Evolutionary conservation across 73 alveolate species (phyloP).

Genomic region (Paramecium primaurelia): DNA sequence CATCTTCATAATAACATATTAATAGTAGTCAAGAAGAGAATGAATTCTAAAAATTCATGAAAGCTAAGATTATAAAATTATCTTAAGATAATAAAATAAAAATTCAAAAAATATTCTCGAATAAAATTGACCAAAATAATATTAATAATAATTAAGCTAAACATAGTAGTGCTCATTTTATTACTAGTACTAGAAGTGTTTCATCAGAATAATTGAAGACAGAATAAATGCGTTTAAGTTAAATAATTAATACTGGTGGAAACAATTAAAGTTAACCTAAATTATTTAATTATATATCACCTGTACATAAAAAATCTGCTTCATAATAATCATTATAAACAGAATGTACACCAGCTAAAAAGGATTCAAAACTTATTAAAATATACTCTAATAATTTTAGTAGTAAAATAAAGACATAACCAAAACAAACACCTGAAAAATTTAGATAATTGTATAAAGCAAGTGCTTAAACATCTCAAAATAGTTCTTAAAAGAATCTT

Average conservation of each 20-base stretch:
- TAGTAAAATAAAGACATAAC: background rate
- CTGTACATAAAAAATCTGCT: background rate
- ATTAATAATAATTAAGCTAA: background rate
- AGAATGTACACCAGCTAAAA: background rate
- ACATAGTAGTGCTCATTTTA: slow-evolving; percentile 27
- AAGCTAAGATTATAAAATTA: background rate
- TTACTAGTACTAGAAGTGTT: slow-evolving; percentile 1
- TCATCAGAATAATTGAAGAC: slow-evolving; percentile 12
- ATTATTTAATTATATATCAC: background rate
- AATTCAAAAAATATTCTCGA: background rate
- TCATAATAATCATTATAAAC: background rate
- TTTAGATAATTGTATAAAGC: background rate
- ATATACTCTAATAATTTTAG: background rate
- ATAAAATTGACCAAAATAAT: background rate
- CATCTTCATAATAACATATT: background rate
- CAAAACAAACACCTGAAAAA: background rate
- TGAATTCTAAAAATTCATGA: background rate
- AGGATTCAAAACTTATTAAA: background rate
- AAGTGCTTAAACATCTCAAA: background rate
- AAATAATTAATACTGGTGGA: background rate
- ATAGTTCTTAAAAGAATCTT: background rate
- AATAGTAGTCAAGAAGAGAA: background rate
- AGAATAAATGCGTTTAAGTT: background rate
- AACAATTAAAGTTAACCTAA: background rate
- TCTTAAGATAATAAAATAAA: background rate